Base-by-base conservation (phyloP, 805 yeast genomes). In the Wickerhamiella lipophila region DNA sequence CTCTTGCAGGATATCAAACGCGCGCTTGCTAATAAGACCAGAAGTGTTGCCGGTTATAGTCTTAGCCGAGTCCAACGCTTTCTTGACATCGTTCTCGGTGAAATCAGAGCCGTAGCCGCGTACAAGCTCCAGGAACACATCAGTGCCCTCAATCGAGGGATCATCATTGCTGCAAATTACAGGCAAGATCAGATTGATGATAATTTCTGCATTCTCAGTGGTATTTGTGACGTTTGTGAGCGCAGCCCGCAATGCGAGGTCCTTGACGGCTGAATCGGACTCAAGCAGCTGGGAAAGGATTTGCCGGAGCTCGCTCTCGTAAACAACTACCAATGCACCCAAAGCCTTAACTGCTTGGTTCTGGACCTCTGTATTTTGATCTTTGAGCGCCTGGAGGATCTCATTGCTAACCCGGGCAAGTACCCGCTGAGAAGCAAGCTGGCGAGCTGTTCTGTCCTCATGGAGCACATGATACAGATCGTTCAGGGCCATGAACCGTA, bases 401-500 rank as follows among this genome's bases (percentile, higher is more conserved):
- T 45, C 51, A 12, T 38, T 29, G 9, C 25, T 12, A 18, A 49
- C 46, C 41, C 32, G 26, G 13, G 40, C 23, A 2, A 42, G 34
- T 16, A 26, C 27, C 25, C 47, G 42, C 88, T 4, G 83, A 12
- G 46, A 11, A 8, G 42, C 36, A 16, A 41, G 38, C 47, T 35
- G 43, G 15, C 30, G 22, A n/a, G 21, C 8, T 12, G 12, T 22
- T 23, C 67, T 55, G 77, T 77, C 57, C 45, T 56, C 53, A 3
- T 60, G 26, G 23, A 64, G 56, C 3, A 54, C 50, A 3, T 74
- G 74, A 56, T 73, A 76, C 56, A 83, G 70, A 58, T 85, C 95
- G 56, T 75, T 81, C 49, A 85, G 67, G 1, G 88, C 94, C 95
- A 85, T 85, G 65, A 78, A 85, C 60, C 95, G 68, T 55, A 82